Base-by-base conservation (phyloP, 2,329 filamentous ascomycete genomes). In the Arthrobotrys sinensis region DNA sequence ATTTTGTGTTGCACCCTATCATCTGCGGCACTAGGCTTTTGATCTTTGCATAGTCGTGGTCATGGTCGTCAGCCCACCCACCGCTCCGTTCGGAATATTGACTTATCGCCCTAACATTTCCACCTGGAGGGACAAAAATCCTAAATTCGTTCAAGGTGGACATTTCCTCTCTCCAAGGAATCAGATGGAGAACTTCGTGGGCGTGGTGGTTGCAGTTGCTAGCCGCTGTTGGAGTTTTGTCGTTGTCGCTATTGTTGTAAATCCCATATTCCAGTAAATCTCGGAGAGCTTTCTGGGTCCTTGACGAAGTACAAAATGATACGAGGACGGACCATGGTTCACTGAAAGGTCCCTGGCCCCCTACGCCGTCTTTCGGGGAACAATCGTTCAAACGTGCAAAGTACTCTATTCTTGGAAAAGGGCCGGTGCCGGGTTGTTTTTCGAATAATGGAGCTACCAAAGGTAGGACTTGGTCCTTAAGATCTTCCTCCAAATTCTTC, bases 121-220 rank as follows among this genome's bases (percentile, higher is more conserved):
- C 65, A n/a, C 60, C 53, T n/a, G 43, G 65, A n/a, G 65, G 65
- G 5, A 69, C 50, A 38, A 46, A 69, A 12, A 69, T 60, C 34
- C 65, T 45, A 46, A 57, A 69, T 32, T 69, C 50, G 50, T 69
- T 69, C 21, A 57, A 36, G 5, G 65, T 69, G 4, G 65, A 69
- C 14, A 69, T 60, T 21, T 69, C 65, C 4, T 60, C 53, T 28
- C 50, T 19, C 50, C 65, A 69, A 28, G 65, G 65, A 32, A 46
- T 45, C 11, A 69, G 28, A 32, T 69, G 65, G 28, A 69, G 38
- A n/a, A 69, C 16, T 48, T 69, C 36, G 24, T 16, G 12, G 21
- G 46, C 32, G 16, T 11, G 11, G 16, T 3, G 34, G 0, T 57
- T 57, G 7, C 19, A 1, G 32, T 45, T 45, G 2, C 12, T 16